Evolutionary conservation across 177 flowering plant genomes (phyloP).

Genomic region (Tripterygium wilfordii): DNA sequence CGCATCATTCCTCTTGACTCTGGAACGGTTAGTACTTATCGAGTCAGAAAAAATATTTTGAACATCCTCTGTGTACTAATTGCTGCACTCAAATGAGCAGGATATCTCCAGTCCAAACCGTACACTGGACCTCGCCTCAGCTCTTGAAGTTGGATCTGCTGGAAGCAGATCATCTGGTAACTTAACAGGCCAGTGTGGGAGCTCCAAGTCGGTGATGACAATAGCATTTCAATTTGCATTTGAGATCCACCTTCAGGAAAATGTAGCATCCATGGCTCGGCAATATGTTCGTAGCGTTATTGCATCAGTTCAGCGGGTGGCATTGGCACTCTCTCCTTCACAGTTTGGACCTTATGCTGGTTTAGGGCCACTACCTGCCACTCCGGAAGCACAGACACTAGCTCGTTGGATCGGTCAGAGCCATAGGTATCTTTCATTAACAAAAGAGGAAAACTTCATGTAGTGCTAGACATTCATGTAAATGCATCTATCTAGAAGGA

Average conservation of each 20-base stretch:
- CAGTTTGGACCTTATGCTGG: slow-evolving; percentile 20
- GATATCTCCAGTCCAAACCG: slow-evolving; percentile 35
- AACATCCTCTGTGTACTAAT: too few species aligned
- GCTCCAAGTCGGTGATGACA: slow-evolving; percentile 44
- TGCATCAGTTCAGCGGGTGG: slow-evolving; percentile 50
- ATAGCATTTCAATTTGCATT: slow-evolving; percentile 52
- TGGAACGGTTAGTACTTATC: slow-evolving; percentile 20
- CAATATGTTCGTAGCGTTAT: slow-evolving; percentile 48
- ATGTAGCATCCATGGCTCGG: slow-evolving; percentile 49
- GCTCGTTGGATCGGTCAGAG: slow-evolving; percentile 38
- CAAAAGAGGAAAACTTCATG: background rate
- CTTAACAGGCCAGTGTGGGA: slow-evolving; percentile 10
- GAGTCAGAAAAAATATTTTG: too few species aligned
- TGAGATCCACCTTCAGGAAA: slow-evolving; percentile 46
- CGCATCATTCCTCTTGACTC: slow-evolving; percentile 46
- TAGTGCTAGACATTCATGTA: too few species aligned
- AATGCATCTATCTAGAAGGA: too few species aligned
- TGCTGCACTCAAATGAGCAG: too few species aligned
- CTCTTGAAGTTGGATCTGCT: slow-evolving; percentile 42
- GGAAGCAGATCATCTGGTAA: slow-evolving; percentile 26
- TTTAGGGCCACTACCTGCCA: slow-evolving; percentile 21
- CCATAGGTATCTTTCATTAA: slow-evolving; percentile 29
- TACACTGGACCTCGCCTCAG: slow-evolving; percentile 51
- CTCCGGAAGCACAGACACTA: slow-evolving; percentile 49
- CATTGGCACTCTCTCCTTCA: slow-evolving; percentile 46